These are phyloP conservation scores for Orbilia brochopaga DNA, from an alignment of 2,329 filamentous ascomycete genomes.

Conservation along the genomic window DNA sequence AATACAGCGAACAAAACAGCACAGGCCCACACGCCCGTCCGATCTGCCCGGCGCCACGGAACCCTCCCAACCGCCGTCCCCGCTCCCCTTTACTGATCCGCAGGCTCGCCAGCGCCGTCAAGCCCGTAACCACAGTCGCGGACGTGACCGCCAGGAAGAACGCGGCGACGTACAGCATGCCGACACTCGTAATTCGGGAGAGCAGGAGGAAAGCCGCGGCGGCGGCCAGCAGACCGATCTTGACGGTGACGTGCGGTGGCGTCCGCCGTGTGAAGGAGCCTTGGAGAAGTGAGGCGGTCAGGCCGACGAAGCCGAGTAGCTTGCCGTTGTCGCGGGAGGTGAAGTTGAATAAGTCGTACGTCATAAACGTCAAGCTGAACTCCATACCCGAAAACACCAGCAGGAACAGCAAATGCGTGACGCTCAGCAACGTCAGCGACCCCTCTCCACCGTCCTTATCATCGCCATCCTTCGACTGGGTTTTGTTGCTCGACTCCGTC, in stretches of 20 bases:
- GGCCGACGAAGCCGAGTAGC: slow-evolving; percentile 86
- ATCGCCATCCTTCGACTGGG: slow-evolving; percentile 26
- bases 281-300: slow-evolving; percentile 90
- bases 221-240: slow-evolving; percentile 77
- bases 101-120: slow-evolving; percentile 90
- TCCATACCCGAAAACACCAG: slow-evolving; percentile 99
- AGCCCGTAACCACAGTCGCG: slow-evolving; percentile 89
- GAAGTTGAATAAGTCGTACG: slow-evolving; percentile 88
- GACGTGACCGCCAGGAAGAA: slow-evolving; percentile 86
- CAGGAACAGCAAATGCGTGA: slow-evolving; percentile 86
- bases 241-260: slow-evolving; percentile 78
- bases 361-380: slow-evolving; percentile 96
- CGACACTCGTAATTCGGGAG: slow-evolving; percentile 70
- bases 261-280: slow-evolving; percentile 87
- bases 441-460: slow-evolving; percentile 44
- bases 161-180: slow-evolving; percentile 78
- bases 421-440: slow-evolving; percentile 70
- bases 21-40: slow-evolving; percentile 86
- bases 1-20: slow-evolving; percentile 86
- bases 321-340: slow-evolving; percentile 79
- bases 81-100: slow-evolving; percentile 81
- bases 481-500: no score
- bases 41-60: slow-evolving; percentile 73
- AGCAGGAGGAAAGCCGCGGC: slow-evolving; percentile 81
- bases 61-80: slow-evolving; percentile 82